These are phyloP conservation scores for Lactarius pseudohatsudake DNA, from an alignment of 768 basidiomycete species.

Conservation along the genomic window DNA sequence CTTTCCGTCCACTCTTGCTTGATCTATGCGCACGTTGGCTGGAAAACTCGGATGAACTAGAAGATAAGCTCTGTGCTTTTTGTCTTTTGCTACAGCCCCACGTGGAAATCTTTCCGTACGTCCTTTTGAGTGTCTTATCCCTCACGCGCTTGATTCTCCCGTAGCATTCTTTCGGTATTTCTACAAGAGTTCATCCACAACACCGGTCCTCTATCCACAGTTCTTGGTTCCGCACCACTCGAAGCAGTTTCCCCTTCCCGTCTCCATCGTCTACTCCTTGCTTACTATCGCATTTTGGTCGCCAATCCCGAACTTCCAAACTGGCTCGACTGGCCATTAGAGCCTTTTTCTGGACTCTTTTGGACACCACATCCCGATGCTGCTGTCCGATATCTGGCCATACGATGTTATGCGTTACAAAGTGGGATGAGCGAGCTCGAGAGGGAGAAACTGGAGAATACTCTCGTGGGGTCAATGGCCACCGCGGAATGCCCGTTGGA, in stretches of 20 bases:
- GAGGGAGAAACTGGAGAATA: conserved; percentile 61
- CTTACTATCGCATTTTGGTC: conserved; percentile 78
- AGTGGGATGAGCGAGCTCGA: conserved; percentile 77
- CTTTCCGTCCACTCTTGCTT: conserved; percentile 74
- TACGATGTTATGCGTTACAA: conserved; percentile 75
- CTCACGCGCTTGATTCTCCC: conserved; percentile 10
- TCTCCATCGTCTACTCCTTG: conserved; percentile 71
- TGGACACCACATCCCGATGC: conserved; percentile 56
- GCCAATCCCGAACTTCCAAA: conserved; percentile 69
- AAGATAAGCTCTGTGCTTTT: conserved; percentile 58
- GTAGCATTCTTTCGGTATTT: conserved; percentile 57
- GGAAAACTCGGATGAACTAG: conserved; percentile 46
- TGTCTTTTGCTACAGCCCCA: conserved; percentile 65
- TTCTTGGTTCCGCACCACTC: conserved; percentile 37
- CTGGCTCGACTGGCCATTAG: conserved; percentile 58
- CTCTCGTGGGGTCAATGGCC: conserved; percentile 58
- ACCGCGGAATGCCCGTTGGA: conserved; percentile 62
- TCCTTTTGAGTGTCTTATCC: conserved; percentile 28
- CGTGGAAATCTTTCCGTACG: conserved; percentile 72
- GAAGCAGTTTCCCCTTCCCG: conserved; percentile 41
- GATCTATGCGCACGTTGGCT: conserved; percentile 86
- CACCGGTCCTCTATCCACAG: conserved; percentile 53
- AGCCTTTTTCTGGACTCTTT: conserved; percentile 45
- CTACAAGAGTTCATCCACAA: conserved; percentile 44
- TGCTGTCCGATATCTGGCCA: conserved; percentile 67